Evolutionary conservation across 2,329 filamentous ascomycete genomes (phyloP).

Genomic region (Pseudogymnoascus sp.): DNA sequence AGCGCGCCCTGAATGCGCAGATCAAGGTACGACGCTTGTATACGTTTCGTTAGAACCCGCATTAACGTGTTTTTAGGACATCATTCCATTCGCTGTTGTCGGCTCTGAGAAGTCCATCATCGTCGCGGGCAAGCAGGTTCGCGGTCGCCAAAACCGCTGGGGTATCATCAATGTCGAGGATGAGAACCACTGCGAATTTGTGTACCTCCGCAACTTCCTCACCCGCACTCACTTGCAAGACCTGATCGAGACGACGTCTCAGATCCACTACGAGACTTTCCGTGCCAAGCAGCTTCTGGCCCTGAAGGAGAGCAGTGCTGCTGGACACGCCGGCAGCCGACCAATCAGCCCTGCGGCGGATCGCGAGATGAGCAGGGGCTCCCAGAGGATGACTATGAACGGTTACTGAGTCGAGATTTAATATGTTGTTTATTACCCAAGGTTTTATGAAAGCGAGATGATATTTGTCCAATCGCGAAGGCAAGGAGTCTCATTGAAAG

Average conservation of each 20-base stretch:
- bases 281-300: constrained; percentile 97
- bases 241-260: constrained; percentile 96
- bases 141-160: constrained; percentile 97
- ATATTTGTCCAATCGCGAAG: constrained; percentile 27
- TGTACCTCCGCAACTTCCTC: constrained; percentile 96
- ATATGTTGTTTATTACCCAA: constrained; percentile 11
- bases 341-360: constrained; percentile 95
- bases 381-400: constrained; percentile 97
- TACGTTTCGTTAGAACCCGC: not conserved
- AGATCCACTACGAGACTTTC: constrained; percentile 99
- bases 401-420: constrained; percentile 61
- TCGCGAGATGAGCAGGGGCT: constrained; percentile 91
- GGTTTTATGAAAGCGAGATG: constrained; percentile 23
- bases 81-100: constrained; percentile 95
- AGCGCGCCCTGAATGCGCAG: constrained; percentile 83
- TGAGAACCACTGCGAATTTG: constrained; percentile 98
- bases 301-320: constrained; percentile 94
- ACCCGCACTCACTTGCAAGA: constrained; percentile 97
- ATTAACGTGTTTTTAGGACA: constrained; percentile 51
- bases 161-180: constrained; percentile 99
- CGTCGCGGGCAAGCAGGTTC: constrained; percentile 93
- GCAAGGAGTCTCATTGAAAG: constrained; percentile 23
- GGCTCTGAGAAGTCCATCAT: constrained; percentile 98
- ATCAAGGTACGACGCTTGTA: constrained; percentile 67
- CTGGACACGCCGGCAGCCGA: constrained; percentile 64